Base-by-base conservation (phyloP, 2,329 filamentous ascomycete species). In the Sphaerulina musiva region DNA sequence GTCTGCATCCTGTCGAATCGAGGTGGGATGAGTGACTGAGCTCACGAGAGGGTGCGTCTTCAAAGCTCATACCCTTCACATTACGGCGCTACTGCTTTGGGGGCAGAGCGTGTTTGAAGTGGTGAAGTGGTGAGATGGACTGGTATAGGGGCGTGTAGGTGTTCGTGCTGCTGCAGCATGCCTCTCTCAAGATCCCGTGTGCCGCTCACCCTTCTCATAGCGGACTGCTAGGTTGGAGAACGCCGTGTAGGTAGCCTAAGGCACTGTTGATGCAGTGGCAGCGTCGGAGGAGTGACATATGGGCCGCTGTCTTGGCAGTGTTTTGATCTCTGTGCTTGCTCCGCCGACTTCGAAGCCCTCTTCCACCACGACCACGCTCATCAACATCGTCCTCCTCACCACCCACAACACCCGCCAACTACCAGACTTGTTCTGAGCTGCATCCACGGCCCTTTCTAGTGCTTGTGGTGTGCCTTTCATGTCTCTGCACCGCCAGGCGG, bases 281-380 rank as follows among this genome's bases (percentile, higher is more conserved):
- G 41, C 50, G 50, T 36, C 40, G 48, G 40, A 44, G 31, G 48
- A 32, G 29, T 44, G 23, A 51, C n/a, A 44, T 38, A 40, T 23
- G 48, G 3, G 26, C 20, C 39, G 17, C 39, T 23, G 48, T 40
- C 48, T 51, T 51, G 41, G 48, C 48, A 32, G 20, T 17, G 48
- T 17, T 34, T 31, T 51, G 40, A 43, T 20, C 29, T 31, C 34
- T 20, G 20, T 20, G 20, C 20, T 20, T 20, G 20, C 29, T 23
- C 17, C 20, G 8, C 36, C 34, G 48, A 20, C 43, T 29, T 29
- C 20, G 26, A 29, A 44, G 14, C 42, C 29, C 26, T 36, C 20
- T 20, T 31, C 23, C 17, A 29, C 26, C 29, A 17, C 40, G 26
- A 17, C 31, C 14, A 41, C n/a, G 6, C 34, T 26, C 36, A 7